Percentiles rank a stretch among this genome's conserved stretches.
phyloP scores from a whole-genome alignment of 805 yeast genomes.

The Candida lessepsii region DNA sequence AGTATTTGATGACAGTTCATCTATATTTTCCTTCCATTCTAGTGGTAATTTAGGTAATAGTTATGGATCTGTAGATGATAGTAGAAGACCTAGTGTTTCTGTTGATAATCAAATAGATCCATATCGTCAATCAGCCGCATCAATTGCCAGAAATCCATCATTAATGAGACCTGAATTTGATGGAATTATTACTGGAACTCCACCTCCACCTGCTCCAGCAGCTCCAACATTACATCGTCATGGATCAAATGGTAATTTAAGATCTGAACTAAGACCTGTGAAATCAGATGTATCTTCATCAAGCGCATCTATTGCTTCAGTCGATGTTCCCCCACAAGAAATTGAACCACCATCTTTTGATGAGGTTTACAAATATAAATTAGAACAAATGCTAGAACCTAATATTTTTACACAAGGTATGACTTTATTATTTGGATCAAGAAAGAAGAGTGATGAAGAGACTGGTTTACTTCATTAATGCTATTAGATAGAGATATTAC shows the following conservation, averaged over 20 bases:
- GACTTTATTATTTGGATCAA: not conserved
- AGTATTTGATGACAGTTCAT: constrained; percentile 65
- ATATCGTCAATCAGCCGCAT: constrained; percentile 37
- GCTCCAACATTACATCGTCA: constrained; percentile 9
- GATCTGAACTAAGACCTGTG: constrained; percentile 17
- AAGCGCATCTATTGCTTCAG: constrained; percentile 17
- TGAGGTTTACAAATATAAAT: constrained; percentile 25
- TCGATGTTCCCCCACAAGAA: constrained; percentile 26
- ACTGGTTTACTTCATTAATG: constrained; percentile 7
- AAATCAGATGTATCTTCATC: constrained; percentile 23
- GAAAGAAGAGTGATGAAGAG: constrained; percentile 6
- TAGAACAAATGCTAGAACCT: constrained; percentile 18
- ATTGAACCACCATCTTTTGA: constrained; percentile 37
- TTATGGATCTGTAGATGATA: constrained; percentile 17
- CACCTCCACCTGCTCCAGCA: constrained; percentile 19
- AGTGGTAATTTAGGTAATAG: constrained; percentile 15
- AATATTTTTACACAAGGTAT: constrained; percentile 1
- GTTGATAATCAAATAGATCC: constrained; percentile 16
- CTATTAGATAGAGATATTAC: too few relatives aligned
- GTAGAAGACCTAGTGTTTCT: constrained; percentile 20
- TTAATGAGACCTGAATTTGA: constrained; percentile 31
- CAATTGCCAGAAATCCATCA: constrained; percentile 42
- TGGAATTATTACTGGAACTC: constrained; percentile 30
- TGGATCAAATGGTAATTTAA: constrained; percentile 9
- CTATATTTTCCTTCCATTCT: constrained; percentile 43